phyloP scores from a whole-genome alignment of 805 yeast genomes.

The Nakazawaea ishiwadae region DNA sequence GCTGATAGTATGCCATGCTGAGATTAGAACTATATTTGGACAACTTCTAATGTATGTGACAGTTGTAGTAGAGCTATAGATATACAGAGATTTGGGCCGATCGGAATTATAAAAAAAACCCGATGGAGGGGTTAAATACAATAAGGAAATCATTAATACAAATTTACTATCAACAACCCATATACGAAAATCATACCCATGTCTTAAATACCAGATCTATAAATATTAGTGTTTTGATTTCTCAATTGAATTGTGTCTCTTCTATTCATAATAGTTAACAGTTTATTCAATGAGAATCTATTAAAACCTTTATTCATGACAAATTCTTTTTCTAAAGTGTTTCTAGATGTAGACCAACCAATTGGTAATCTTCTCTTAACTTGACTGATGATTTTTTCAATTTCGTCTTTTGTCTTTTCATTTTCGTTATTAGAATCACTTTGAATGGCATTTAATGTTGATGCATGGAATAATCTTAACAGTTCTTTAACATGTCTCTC shows the following conservation, averaged over 20 bases:
- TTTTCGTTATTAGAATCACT: conserved; percentile 49
- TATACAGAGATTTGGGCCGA: too few relatives aligned
- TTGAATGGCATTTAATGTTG: conserved; percentile 86
- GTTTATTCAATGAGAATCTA: conserved; percentile 74
- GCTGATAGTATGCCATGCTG: too few relatives aligned
- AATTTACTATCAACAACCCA: background rate
- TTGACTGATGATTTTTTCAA: conserved; percentile 75
- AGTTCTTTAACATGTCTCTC: conserved; percentile 95
- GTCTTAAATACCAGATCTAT: conserved; percentile 61
- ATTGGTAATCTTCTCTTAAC: conserved; percentile 87
- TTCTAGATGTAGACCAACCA: conserved; percentile 92
- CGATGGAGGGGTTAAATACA: too few relatives aligned
- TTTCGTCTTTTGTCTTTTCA: conserved; percentile 59
- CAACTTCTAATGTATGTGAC: too few relatives aligned
- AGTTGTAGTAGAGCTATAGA: too few relatives aligned
- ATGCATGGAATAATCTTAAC: conserved; percentile 87
- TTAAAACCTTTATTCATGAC: conserved; percentile 45
- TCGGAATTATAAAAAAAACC: too few relatives aligned
- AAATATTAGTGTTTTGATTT: conserved; percentile 78
- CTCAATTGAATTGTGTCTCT: conserved; percentile 85
- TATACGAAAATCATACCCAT: background rate
- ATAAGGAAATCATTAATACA: background rate
- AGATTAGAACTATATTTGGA: too few relatives aligned
- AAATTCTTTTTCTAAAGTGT: conserved; percentile 78
- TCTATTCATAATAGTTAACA: conserved; percentile 75